These are phyloP conservation scores for Pseudogymnoascus verrucosus DNA, from an alignment of 2,329 filamentous ascomycete genomes.

Conservation along the genomic window DNA sequence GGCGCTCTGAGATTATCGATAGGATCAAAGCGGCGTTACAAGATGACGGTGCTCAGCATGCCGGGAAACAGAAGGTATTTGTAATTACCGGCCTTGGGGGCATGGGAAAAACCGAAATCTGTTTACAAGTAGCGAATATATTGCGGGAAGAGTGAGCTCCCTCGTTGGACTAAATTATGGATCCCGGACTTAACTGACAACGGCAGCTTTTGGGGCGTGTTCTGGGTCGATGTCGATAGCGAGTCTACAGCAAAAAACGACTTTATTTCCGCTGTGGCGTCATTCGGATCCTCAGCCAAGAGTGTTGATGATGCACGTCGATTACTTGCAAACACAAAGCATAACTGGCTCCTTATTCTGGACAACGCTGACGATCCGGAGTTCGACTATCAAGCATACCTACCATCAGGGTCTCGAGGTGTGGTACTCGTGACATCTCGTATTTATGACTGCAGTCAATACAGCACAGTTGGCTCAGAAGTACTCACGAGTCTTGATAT, in stretches of 20 bases:
- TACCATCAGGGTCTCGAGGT: slow-evolving; percentile 25
- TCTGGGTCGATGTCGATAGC: slow-evolving; percentile 18
- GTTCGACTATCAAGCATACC: slow-evolving; percentile 20
- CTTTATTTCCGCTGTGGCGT: slow-evolving; percentile 11
- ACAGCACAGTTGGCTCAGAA: slow-evolving; percentile 25
- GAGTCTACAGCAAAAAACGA: slow-evolving; percentile 9
- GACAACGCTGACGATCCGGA: slow-evolving; percentile 35
- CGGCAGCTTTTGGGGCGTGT: slow-evolving; percentile 18
- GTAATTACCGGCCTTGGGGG: slow-evolving; percentile 24
- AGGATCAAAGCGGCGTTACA: slow-evolving; percentile 13
- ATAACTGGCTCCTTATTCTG: slow-evolving; percentile 31
- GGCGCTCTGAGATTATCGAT: slow-evolving; percentile 14
- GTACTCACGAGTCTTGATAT: slow-evolving; percentile 3
- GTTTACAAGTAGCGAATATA: slow-evolving; percentile 16
- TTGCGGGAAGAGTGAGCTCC: slow-evolving; percentile 11
- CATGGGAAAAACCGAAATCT: slow-evolving; percentile 25
- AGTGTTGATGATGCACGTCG: slow-evolving; percentile 12
- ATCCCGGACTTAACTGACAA: not conserved
- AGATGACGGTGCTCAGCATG: not conserved
- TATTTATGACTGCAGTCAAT: slow-evolving; percentile 24
- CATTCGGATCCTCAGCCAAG: not conserved
- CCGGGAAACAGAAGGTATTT: slow-evolving; percentile 16
- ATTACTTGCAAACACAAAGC: slow-evolving; percentile 19
- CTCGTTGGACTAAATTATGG: not conserved
- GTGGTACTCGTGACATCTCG: slow-evolving; percentile 33